These are phyloP conservation scores for Urtica urens DNA, from an alignment of 306 rosid genomes.

Conservation along the genomic window DNA sequence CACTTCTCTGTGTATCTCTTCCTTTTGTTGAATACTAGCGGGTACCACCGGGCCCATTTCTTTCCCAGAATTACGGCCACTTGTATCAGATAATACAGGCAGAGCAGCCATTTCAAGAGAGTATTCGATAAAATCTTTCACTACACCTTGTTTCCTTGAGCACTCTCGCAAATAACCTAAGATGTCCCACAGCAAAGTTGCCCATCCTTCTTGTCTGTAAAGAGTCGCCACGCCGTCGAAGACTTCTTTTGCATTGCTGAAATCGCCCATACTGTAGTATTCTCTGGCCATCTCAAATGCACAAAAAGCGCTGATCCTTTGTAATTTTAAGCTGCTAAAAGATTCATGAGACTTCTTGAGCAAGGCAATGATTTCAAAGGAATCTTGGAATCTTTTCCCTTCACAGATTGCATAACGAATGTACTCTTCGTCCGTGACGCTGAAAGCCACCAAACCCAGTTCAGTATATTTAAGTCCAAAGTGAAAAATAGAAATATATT, in stretches of 20 bases:
- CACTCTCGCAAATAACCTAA: slow-evolving; percentile 85
- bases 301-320: slow-evolving; percentile 69
- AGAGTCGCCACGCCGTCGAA: slow-evolving; percentile 61
- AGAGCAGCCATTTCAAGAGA: slow-evolving; percentile 96
- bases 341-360: slow-evolving; percentile 67
- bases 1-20: slow-evolving; percentile 60
- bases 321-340: slow-evolving; percentile 42
- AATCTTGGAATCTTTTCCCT: slow-evolving; percentile 79
- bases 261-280: slow-evolving; percentile 61
- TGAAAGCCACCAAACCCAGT: slow-evolving; percentile 31
- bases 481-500: not conserved
- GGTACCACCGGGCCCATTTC: slow-evolving; percentile 80
- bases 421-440: slow-evolving; percentile 82
- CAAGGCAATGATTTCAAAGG: slow-evolving; percentile 76
- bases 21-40: slow-evolving; percentile 55
- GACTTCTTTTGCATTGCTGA: slow-evolving; percentile 46
- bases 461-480: slow-evolving; percentile 14
- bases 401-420: slow-evolving; percentile 46
- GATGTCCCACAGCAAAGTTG: slow-evolving; percentile 80
- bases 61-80: slow-evolving; percentile 36
- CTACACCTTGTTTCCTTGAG: slow-evolving; percentile 44
- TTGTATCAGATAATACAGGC: slow-evolving; percentile 51
- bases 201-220: slow-evolving; percentile 97
- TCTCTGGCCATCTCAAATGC: slow-evolving; percentile 82
- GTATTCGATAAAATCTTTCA: slow-evolving; percentile 77